Evolutionary conservation across 805 yeast species (phyloP), one percentile per base, ranked within the genome.

Genomic region (Maudiozyma turicensis): DNA sequence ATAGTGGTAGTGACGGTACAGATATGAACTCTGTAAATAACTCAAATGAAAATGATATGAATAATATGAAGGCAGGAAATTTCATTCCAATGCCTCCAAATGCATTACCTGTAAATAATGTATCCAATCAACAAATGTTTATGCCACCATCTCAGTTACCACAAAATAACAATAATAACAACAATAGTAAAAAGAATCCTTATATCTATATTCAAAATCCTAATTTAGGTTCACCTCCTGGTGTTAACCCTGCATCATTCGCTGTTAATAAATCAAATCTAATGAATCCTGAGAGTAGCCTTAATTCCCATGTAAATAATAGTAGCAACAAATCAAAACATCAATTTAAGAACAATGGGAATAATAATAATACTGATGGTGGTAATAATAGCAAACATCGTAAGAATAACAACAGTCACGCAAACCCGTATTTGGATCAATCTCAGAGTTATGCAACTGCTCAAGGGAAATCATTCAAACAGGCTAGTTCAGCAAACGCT

Each of bases 351-450:
- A 49, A 45, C 26, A 50, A 29, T 10, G 43, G 45, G 15, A 32
- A 28, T 20, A 45, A 43, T 10, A 40, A 47, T 29, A 50, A 49
- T 10, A 44, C 40, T 10, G 53, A 50, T 8, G 37, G 48, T 43
- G 28, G 40, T 14, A 44, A 33, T n/a, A 39, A 38, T 39, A 54
- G 51, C 31, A 54, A 50, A 26, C 39, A 45, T 32, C 30, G 26
- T 29, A 38, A 46, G 29, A 46, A 42, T 35, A 44, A 41, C 28
- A 37, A 37, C 29, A 20, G 28, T 39, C 44, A 42, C 6, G 48
- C 50, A 0, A 61, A 61, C 35, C 64, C 64, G 31, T 61, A 59
- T 45, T 44, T 58, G 42, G 60, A 59, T 14, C 46, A 47, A 43
- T 11, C 35, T 8, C 46, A 42, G 32, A 47, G 35, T 46, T 28